Conservation (phyloP, 768 basidiomycete species). For the Russula sp. region DNA sequence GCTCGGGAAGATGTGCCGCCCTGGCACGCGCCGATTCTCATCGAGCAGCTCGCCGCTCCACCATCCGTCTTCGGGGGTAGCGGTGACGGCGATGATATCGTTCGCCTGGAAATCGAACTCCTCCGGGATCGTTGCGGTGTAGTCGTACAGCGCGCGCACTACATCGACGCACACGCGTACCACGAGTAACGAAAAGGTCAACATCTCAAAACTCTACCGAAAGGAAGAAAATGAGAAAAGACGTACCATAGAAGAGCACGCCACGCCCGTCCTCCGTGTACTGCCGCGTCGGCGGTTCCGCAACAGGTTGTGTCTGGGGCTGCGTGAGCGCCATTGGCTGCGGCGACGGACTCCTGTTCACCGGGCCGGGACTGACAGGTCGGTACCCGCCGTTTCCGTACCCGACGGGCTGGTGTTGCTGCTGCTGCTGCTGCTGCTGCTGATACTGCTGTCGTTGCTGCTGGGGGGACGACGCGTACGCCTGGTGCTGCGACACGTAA, state of each 20-base stretch:
- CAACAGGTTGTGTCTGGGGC: conserved; percentile 15
- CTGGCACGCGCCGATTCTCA: conserved; percentile 61
- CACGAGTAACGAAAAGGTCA: background rate
- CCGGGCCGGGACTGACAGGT: conserved; percentile 36
- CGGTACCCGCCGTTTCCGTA: conserved; percentile 34
- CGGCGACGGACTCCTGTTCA: conserved; percentile 47
- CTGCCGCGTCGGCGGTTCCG: conserved; percentile 55
- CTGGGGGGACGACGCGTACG: conserved; percentile 12
- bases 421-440: conserved; percentile 22
- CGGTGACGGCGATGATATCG: conserved; percentile 93
- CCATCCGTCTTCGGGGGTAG: conserved; percentile 95
- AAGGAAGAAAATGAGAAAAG: background rate
- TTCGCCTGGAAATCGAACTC: conserved; percentile 96
- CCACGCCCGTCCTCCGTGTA: conserved; percentile 77
- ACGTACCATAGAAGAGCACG: conserved; percentile 84
- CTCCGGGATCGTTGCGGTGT: conserved; percentile 76
- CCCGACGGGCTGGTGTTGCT: conserved; percentile 30
- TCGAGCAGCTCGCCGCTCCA: conserved; percentile 91
- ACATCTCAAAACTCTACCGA: conserved; percentile 8
- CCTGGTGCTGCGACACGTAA: conserved; percentile 13
- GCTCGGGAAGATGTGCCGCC: conserved; percentile 79
- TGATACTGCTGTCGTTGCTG: conserved; percentile 29
- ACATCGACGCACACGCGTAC: background rate
- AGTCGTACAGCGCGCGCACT: conserved; percentile 92
- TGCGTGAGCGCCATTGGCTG: conserved; percentile 32